Percentiles rank a stretch among this genome's conserved stretches.
These are phyloP conservation scores for Ustilago curta DNA, from an alignment of 1,284 basidiomycete genomes.

Conservation along the genomic window DNA sequence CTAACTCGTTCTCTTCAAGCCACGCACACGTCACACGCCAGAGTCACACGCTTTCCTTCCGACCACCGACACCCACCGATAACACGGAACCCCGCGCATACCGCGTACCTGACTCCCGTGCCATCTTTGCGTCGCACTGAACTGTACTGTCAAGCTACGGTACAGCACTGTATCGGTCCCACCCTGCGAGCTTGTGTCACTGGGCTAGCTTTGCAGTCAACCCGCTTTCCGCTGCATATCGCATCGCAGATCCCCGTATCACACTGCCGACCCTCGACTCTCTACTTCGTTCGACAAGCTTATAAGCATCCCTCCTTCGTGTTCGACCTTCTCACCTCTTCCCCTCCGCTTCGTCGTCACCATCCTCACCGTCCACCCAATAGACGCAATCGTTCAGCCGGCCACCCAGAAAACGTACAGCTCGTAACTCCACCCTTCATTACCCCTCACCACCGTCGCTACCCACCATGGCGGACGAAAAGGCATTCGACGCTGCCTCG, in stretches of 20 bases:
- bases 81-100: background rate
- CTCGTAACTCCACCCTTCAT: background rate
- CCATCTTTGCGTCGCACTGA: background rate
- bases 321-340: background rate
- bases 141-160: too few species aligned
- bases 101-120: background rate
- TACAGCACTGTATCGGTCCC: background rate
- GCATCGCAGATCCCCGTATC: background rate
- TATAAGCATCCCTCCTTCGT: background rate
- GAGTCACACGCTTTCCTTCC: constrained; percentile 2
- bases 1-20: background rate
- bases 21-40: background rate
- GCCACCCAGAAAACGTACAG: background rate
- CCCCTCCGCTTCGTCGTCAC: background rate
- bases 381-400: background rate
- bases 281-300: background rate
- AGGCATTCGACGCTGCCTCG: constrained; percentile 33
- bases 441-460: background rate
- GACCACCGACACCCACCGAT: constrained; percentile 1
- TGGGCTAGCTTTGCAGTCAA: background rate
- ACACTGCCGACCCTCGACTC: background rate
- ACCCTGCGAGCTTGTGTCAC: background rate
- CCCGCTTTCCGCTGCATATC: background rate
- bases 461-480: constrained; percentile 34
- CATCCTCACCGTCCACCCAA: background rate